A percentile compares a stretch with the other conserved stretches of the same genome.
Conservation (phyloP, 2,329 filamentous ascomycete genomes). For the Sporothrix protearum region DNA sequence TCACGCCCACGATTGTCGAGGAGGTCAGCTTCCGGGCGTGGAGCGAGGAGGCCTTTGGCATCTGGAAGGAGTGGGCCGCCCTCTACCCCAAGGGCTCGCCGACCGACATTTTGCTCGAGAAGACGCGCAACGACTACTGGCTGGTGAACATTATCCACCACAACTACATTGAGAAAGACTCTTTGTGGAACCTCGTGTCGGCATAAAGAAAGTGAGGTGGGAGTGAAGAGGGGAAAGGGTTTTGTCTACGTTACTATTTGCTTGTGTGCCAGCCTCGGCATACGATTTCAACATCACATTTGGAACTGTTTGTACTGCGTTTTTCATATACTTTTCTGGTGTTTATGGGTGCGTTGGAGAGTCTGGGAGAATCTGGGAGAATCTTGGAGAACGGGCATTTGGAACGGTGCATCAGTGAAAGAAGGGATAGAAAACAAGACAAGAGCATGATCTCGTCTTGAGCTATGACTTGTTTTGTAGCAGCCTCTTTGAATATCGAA, state of each 20-base stretch:
- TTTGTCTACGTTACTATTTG: background rate
- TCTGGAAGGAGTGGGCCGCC: constrained; percentile 90
- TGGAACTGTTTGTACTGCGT: background rate
- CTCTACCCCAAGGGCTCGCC: constrained; percentile 74
- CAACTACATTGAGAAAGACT: constrained; percentile 66
- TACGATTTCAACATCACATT: constrained; percentile 4
- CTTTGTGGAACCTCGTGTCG: constrained; percentile 65
- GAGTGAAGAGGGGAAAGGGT: background rate
- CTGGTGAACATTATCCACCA: constrained; percentile 89
- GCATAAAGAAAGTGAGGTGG: background rate
- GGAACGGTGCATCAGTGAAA: background rate
- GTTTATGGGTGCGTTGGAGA: background rate
- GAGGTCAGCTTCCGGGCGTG: constrained; percentile 96
- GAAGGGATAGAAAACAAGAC: background rate
- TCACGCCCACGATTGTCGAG: constrained; percentile 97
- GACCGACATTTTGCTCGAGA: constrained; percentile 67
- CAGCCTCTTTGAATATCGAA: background rate
- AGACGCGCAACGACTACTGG: constrained; percentile 69
- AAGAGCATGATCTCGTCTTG: background rate
- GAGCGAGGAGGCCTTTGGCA: constrained; percentile 92
- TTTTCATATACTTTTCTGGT: background rate
- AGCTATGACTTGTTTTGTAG: background rate
- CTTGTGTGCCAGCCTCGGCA: background rate
- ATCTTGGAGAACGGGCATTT: background rate
- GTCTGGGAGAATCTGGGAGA: background rate